Conservation (phyloP, 148 eudicot species). For the Heliamphora exappendiculata region DNA sequence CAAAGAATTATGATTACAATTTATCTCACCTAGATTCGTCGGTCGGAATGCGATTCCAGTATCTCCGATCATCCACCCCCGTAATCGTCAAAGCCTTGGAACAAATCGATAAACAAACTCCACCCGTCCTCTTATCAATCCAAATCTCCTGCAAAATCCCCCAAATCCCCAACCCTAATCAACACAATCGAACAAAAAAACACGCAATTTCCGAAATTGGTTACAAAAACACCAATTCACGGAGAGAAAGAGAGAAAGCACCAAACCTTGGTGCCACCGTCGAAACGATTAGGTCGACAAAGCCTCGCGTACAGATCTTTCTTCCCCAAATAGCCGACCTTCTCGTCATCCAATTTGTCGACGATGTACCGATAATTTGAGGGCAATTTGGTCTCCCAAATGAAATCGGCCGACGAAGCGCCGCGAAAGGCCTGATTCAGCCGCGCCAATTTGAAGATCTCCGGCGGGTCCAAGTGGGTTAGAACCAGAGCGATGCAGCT, state of each 20-base stretch:
- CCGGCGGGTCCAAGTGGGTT: slow-evolving; percentile 60
- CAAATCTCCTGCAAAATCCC: no score
- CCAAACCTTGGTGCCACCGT: slow-evolving; percentile 62
- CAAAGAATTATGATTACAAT: no score
- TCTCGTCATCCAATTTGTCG: slow-evolving; percentile 16
- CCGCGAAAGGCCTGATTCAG: slow-evolving; percentile 60
- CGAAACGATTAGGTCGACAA: slow-evolving; percentile 46
- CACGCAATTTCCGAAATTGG: no score
- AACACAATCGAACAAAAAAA: no score
- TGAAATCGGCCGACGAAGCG: slow-evolving; percentile 83
- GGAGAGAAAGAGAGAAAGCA: background rate
- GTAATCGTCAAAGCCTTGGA: no score
- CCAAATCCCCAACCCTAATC: no score
- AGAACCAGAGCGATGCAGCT: slow-evolving; percentile 68
- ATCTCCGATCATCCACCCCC: no score
- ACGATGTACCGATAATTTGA: slow-evolving; percentile 43
- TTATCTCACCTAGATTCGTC: no score
- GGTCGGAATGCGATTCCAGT: no score
- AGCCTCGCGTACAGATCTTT: slow-evolving; percentile 67
- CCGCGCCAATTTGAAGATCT: slow-evolving; percentile 70
- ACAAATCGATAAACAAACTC: no score
- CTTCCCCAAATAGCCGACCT: slow-evolving; percentile 24
- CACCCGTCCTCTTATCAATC: no score
- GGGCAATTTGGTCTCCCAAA: slow-evolving; percentile 77
- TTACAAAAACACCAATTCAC: no score